Conservation (phyloP, 345 rosid genomes). For the Psidium guajava region DNA sequence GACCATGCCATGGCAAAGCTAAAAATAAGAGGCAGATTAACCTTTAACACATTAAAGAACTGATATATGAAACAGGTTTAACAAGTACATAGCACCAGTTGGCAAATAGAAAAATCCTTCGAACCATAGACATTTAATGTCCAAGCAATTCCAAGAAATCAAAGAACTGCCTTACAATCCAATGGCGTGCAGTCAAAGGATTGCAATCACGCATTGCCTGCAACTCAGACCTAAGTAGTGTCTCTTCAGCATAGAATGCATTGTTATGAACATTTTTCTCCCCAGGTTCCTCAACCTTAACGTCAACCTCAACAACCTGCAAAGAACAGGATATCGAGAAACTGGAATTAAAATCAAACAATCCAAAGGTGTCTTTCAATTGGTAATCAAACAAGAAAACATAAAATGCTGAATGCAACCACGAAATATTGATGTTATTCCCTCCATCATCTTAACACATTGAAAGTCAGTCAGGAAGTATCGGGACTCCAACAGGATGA, state of each 20-base stretch:
- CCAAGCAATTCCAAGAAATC: neutral
- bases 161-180: constrained; percentile 58
- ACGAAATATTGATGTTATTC: neutral
- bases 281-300: constrained; percentile 68
- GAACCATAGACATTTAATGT: neutral
- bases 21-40: neutral
- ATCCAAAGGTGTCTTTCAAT: neutral
- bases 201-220: constrained; percentile 81
- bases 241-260: constrained; percentile 87
- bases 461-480: neutral
- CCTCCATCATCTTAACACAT: neutral
- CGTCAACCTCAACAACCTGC: constrained; percentile 82
- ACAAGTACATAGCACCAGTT: neutral
- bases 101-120: neutral
- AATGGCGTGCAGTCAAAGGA: constrained; percentile 72
- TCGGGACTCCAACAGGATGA: neutral
- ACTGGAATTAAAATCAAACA: neutral
- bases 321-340: neutral
- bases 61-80: neutral
- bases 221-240: constrained; percentile 55
- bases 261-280: constrained; percentile 72
- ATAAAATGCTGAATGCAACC: neutral
- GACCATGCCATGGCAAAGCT: neutral
- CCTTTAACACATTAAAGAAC: neutral
- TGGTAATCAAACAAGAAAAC: neutral